A percentile compares a stretch with the other conserved stretches of the same genome.
Conservation (phyloP, 2,329 filamentous ascomycete genomes). For the Fusarium sp. region DNA sequence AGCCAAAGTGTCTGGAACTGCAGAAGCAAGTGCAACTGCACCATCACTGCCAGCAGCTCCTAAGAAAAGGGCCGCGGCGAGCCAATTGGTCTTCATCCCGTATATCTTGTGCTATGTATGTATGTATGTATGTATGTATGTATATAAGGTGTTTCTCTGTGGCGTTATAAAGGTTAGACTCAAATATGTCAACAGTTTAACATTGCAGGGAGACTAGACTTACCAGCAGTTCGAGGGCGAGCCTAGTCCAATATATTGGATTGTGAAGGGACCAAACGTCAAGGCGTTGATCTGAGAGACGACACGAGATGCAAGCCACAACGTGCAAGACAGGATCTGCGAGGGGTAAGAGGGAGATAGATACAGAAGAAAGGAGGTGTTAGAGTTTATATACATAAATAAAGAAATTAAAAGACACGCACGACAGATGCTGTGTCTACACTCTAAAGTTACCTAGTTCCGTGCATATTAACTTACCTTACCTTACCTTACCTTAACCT, state of each 20-base stretch:
- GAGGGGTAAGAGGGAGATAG: background rate
- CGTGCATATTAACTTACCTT: background rate
- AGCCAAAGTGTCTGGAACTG: slow-evolving; percentile 18
- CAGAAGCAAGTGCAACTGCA: slow-evolving; percentile 19
- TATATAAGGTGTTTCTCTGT: background rate
- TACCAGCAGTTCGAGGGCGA: background rate
- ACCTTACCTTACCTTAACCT: background rate
- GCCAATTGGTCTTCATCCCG: slow-evolving; percentile 53
- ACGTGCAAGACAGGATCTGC: slow-evolving; percentile 2
- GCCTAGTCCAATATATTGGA: slow-evolving; percentile 36
- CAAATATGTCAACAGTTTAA: background rate
- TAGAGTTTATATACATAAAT: slow-evolving; percentile 19
- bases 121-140: too few relatives aligned
- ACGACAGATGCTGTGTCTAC: slow-evolving; percentile 7
- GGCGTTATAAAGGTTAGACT: background rate
- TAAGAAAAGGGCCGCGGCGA: slow-evolving; percentile 52
- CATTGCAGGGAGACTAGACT: slow-evolving; percentile 4
- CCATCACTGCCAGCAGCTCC: slow-evolving; percentile 50
- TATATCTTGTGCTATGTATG: background rate
- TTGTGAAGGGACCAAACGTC: too few relatives aligned
- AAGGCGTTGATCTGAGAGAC: too few relatives aligned
- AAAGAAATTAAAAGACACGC: background rate
- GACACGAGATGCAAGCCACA: background rate
- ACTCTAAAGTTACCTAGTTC: background rate
- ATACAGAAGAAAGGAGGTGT: background rate